A percentile compares a stretch with the other conserved stretches of the same genome.
These are phyloP conservation scores for Trypanosoma theileri DNA, from an alignment of 208 protist genomes.

Conservation along the genomic window DNA sequence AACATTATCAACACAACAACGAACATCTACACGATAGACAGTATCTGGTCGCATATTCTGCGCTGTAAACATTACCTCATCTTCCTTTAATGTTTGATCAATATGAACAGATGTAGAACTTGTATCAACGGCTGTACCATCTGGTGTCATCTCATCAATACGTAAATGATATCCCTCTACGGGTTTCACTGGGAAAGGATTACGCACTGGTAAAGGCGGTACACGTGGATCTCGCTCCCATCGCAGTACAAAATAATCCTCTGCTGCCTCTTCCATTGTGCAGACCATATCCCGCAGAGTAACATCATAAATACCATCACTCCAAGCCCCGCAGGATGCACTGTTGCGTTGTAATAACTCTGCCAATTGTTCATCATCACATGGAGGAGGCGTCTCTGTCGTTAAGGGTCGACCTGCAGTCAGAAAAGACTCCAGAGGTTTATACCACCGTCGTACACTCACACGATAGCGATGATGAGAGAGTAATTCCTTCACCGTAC, in stretches of 20 bases:
- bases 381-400: not conserved
- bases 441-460: conserved; percentile 88
- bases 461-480: conserved; percentile 79
- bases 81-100: conserved; percentile 34
- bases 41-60: conserved; percentile 64
- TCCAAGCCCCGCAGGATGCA: conserved; percentile 76
- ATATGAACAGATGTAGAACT: conserved; percentile 37
- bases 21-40: conserved; percentile 79
- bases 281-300: conserved; percentile 87
- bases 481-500: conserved; percentile 59
- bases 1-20: conserved; percentile 75
- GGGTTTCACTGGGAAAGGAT: conserved; percentile 44
- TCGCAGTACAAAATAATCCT: conserved; percentile 78
- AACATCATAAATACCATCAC: conserved; percentile 58
- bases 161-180: conserved; percentile 67
- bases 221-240: conserved; percentile 79
- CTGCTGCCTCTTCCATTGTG: conserved; percentile 55
- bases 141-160: conserved; percentile 70
- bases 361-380: conserved; percentile 34
- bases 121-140: conserved; percentile 44
- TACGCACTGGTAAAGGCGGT: conserved; percentile 40
- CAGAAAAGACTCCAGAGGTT: conserved; percentile 56
- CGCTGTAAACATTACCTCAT: conserved; percentile 46
- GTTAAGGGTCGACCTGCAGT: too few species aligned
- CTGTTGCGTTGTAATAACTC: conserved; percentile 47